phyloP scores from a whole-genome alignment of 495 filamentous ascomycete genomes.

The Niebla homalea region DNA sequence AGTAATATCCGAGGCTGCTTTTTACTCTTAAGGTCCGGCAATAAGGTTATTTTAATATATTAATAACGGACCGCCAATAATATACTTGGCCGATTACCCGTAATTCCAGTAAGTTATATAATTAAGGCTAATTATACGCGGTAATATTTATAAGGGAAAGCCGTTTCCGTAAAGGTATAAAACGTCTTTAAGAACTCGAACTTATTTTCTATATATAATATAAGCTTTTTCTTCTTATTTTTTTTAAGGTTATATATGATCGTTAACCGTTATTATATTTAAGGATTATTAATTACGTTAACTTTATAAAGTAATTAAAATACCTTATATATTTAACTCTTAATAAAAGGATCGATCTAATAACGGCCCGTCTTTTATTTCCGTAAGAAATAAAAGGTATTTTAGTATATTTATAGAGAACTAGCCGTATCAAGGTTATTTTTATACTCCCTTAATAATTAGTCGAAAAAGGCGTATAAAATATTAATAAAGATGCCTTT shows the following conservation, averaged over 20 bases:
- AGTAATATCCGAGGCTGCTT: background rate
- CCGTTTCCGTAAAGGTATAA: background rate
- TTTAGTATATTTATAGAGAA: background rate
- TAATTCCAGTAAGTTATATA: conserved; percentile 5
- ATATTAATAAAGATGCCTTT: conserved; percentile 2
- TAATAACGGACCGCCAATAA: conserved; percentile 1
- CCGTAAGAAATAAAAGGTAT: background rate
- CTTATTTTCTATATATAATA: background rate
- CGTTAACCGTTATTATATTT: background rate
- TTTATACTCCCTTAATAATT: background rate
- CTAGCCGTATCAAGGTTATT: background rate
- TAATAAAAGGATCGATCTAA: conserved; percentile 1
- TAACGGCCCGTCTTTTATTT: background rate
- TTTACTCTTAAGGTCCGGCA: background rate
- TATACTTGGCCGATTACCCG: conserved; percentile 1
- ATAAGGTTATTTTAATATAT: conserved; percentile 5
- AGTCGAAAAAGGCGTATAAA: conserved; percentile 7
- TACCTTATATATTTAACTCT: background rate
- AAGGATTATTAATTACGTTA: background rate
- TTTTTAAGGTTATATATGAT: background rate
- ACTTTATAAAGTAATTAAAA: background rate
- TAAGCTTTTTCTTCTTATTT: background rate
- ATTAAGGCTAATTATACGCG: conserved; percentile 2
- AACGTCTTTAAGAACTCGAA: conserved; percentile 4
- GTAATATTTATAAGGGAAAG: conserved; percentile 1